Percentiles rank a stretch among this genome's conserved stretches.
Conservation (phyloP, 257 asterid genomes). For the Lycium ferocissimum region DNA sequence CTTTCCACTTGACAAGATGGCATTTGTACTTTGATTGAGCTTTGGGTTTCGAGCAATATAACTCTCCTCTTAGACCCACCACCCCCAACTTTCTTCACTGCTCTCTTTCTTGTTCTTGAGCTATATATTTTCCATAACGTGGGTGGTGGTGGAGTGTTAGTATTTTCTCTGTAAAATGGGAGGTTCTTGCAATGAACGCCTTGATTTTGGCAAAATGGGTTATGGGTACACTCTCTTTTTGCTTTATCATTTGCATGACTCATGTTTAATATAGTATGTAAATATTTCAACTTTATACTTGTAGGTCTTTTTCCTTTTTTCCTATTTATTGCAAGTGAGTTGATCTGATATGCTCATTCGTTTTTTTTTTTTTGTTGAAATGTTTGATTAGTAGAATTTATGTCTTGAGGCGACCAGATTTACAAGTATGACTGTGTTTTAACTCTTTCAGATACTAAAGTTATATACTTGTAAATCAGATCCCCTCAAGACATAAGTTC, state of each 20-base stretch:
- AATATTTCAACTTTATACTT: not conserved
- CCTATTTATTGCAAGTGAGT: not conserved
- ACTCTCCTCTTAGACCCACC: slow-evolving; percentile 36
- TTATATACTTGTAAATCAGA: not conserved
- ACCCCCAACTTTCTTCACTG: slow-evolving; percentile 26
- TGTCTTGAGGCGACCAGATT: not conserved
- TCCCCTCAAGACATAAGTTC: too few relatives aligned
- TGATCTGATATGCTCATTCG: not conserved
- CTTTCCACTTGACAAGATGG: slow-evolving; percentile 47
- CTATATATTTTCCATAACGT: slow-evolving; percentile 33
- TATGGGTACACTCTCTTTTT: slow-evolving; percentile 64
- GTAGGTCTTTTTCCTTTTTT: not conserved
- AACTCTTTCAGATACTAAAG: not conserved
- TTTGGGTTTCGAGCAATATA: slow-evolving; percentile 41
- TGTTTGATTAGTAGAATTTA: not conserved
- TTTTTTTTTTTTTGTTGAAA: not conserved
- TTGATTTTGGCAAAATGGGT: slow-evolving; percentile 97
- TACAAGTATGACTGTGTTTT: not conserved
- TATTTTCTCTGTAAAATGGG: slow-evolving; percentile 58
- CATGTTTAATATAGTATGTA: not conserved
- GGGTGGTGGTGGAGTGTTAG: slow-evolving; percentile 31
- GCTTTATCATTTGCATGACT: not conserved
- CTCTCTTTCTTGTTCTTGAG: slow-evolving; percentile 23
- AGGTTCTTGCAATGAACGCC: slow-evolving; percentile 74
- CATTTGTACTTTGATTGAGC: slow-evolving; percentile 35